Percentiles rank a stretch among this genome's conserved stretches.
Evolutionary conservation across 768 basidiomycete species (phyloP).

Genomic region (Boletus edulis): DNA sequence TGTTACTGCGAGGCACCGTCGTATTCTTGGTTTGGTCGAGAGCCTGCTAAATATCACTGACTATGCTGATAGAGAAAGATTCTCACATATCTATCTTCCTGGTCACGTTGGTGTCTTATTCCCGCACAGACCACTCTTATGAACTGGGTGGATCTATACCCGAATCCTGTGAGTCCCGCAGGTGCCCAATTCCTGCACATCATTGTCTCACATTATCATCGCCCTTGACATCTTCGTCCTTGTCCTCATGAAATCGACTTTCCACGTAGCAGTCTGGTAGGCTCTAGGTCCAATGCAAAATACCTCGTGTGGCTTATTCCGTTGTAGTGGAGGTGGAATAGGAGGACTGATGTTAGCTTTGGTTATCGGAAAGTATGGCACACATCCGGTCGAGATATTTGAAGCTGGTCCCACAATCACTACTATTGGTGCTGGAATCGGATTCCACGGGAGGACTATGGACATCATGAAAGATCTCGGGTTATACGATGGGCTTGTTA

Average conservation of each 20-base stretch:
- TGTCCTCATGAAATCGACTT: slow-evolving; percentile 4
- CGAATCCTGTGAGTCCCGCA: neutral
- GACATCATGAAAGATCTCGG: slow-evolving; percentile 39
- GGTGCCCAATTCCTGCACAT: neutral
- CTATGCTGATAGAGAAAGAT: too few species aligned
- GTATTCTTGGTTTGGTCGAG: too few species aligned
- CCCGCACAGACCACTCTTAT: too few species aligned
- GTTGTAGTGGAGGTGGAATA: slow-evolving; percentile 37
- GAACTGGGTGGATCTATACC: too few species aligned
- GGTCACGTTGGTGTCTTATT: too few species aligned
- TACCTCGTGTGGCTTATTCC: neutral
- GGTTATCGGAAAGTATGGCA: slow-evolving; percentile 25
- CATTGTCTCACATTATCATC: neutral
- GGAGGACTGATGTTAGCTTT: slow-evolving; percentile 36
- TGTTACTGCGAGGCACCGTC: too few species aligned
- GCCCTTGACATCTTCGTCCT: neutral
- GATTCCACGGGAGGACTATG: slow-evolving; percentile 47
- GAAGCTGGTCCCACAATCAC: slow-evolving; percentile 39
- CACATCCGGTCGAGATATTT: slow-evolving; percentile 38
- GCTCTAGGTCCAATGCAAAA: neutral
- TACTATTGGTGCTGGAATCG: slow-evolving; percentile 46
- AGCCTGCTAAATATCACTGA: too few species aligned
- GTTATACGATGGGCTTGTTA: slow-evolving; percentile 33
- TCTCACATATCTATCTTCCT: too few species aligned
- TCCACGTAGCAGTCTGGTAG: slow-evolving; percentile 20